Base-by-base conservation (phyloP, 2,329 filamentous ascomycete species). In the Sphaerulina vaccinii region DNA sequence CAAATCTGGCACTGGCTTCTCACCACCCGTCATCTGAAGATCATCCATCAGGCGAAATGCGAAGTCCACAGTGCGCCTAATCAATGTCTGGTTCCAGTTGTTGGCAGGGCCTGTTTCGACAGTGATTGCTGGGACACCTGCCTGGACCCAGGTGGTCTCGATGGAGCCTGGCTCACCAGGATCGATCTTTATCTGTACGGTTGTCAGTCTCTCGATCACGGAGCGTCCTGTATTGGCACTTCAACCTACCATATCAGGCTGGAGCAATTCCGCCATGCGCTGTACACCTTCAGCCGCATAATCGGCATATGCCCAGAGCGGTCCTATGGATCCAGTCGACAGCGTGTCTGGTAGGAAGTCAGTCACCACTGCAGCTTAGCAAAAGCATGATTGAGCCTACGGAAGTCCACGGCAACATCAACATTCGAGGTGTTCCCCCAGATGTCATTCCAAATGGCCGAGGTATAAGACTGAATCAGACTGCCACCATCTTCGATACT, bases 111-210 rank as follows among this genome's bases (percentile, higher is more conserved):
- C 70, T 56, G 71, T 70, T 45, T 73, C 70, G 6, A 72, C 65
- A 0, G 70, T 73, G 35, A 72, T 64, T 5, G 70, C 65, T 1
- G 70, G 69, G 10, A 72, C 60, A 3, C 62, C 58, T 51, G 66
- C 60, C 43, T 65, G 57, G 4, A 73, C 64, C 38, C 68, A 72
- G 0, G 69, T 70, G 2, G 69, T 71, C 47, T 73, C 70, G 39
- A 73, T 70, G 23, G 62, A 66, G 23, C 70, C 70, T 2, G 68
- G 67, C 61, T 72, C 68, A 24, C 70, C 70, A 10, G 62, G 56
- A 21, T 72, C 70, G 46, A 72, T 68, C 54, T 72, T 73, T 24
- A 73, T 61, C n/a, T n/a, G n/a, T n/a, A n/a, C n/a, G n/a, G n/a
- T n/a, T n/a, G n/a, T n/a, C n/a, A n/a, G n/a, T n/a, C n/a, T n/a